Base-by-base conservation (phyloP, 345 rosid genomes). In the Rhizophora mangle region DNA sequence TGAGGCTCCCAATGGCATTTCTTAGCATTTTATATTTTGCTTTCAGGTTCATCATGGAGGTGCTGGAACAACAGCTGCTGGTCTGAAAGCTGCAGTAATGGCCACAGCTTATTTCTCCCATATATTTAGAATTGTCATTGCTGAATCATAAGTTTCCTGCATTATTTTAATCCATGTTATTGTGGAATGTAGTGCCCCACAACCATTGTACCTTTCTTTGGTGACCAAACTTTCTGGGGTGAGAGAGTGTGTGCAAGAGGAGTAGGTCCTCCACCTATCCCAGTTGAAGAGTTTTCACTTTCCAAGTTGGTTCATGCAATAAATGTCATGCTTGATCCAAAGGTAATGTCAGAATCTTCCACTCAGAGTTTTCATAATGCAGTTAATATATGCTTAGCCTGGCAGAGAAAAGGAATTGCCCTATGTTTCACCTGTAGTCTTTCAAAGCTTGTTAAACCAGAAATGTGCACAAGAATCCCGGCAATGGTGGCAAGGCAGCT, bases 151-250 rank as follows among this genome's bases (percentile, higher is more conserved):
- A 22, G 8, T 59, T 60, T 53, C 27, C 15, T 29, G 18, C 71
- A 57, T 2, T 64, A 22, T 26, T 63, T 57, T 58, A 57, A 43
- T 52, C 26, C 30, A 4, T 37, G 29, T 67, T 74, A 20, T 21
- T 67, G 58, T 57, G 62, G 39, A 55, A 75, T 78, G 34, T 71
- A 92, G 99, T 96, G 99, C 83, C 99, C 98, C 46, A 92, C 99
- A 8, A 85, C 98, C 37, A 82, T 92, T 56, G 98, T 96, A 58
- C 98, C 99, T 64, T 92, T 92, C 82, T 92, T 96, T 68, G 98
- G 98, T 31, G 99, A 96, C 78, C 99, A 96, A 82, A 96, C 92
- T 60, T 95, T 95, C 76, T 95, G 99, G 99, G 99, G 99, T 74
- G 98, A 92, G 21, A 78, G 78, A 72, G 98, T 96, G 39, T 86